phyloP scores from a whole-genome alignment of 805 yeast genomes.

The Wickerhamiella spandovensis region DNA sequence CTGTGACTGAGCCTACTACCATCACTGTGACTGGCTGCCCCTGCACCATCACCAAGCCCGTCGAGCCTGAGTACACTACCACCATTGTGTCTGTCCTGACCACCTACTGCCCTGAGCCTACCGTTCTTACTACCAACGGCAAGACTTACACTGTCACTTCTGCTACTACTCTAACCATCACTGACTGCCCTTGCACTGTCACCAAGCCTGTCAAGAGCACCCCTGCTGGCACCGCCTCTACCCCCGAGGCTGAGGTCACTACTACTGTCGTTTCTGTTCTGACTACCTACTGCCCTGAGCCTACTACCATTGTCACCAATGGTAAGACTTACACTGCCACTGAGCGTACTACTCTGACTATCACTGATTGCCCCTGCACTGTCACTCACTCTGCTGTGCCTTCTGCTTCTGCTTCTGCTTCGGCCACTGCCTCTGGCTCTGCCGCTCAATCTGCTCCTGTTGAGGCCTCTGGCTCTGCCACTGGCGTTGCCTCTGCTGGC shows the following conservation, averaged over 20 bases:
- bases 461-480: not conserved
- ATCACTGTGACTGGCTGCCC: constrained; percentile 48
- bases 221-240: constrained; percentile 15
- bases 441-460: not conserved
- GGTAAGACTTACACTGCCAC: constrained; percentile 33
- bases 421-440: constrained; percentile 6
- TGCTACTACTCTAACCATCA: constrained; percentile 73
- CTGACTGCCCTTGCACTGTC: constrained; percentile 20
- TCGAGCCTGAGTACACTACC: not conserved
- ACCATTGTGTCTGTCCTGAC: constrained; percentile 17
- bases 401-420: constrained; percentile 13
- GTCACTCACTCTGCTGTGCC: constrained; percentile 20
- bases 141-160: constrained; percentile 11
- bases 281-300: constrained; percentile 67
- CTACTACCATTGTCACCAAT: constrained; percentile 44
- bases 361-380: constrained; percentile 82
- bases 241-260: constrained; percentile 1
- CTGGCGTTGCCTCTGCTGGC: not conserved
- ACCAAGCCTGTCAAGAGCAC: constrained; percentile 21
- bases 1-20: constrained; percentile 37
- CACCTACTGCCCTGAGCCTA: constrained; percentile 15
- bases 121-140: constrained; percentile 6
- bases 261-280: constrained; percentile 24
- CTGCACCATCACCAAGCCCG: constrained; percentile 44
- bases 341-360: constrained; percentile 66